Evolutionary conservation across 208 protist species (phyloP), one percentile per base, ranked within the genome.

Genomic region (Strigomonas culicis): DNA sequence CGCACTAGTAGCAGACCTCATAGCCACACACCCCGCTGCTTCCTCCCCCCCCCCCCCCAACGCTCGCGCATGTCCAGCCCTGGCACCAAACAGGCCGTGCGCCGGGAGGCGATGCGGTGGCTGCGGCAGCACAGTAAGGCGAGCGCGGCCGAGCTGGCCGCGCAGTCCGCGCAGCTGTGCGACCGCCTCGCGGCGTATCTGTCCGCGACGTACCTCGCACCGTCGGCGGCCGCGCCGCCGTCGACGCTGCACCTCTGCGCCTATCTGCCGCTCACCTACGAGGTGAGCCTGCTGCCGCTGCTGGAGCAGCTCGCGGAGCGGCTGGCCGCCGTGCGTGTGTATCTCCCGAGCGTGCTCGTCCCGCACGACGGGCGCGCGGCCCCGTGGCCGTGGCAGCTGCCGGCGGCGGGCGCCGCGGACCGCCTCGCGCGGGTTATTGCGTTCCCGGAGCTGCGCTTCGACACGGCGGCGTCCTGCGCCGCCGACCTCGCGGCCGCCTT

Each of bases 211-310:
- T 63, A 67, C 19, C 28, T 30, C 39, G 58, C 41, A 4, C 19
- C 15, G 0, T 24, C 13, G 4, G 30, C 25, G 27, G 8, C 24
- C 17, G 50, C 28, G 17, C 13, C 50, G 21, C n/a, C 58, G 22
- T 34, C 57, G 0, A 65, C 76, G 21, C 57, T 94, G 1, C 63
- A 84, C 30, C 28, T 92, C 2, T 83, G 84, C 47, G 75, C 73
- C 1, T 93, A 90, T 49, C 66, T 89, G 31, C 84, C 89, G 0
- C 66, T 95, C 3, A 90, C 75, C 63, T 95, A 88, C 52, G 89
- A 95, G 56, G 72, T 88, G 11, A 71, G 88, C 63, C 63, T 92
- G 1, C 25, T 62, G 7, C 84, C 82, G 11, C 75, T 93, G 24
- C 59, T 95, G 66, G 59, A 65, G 43, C 7, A 32, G 30, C 22